These are phyloP conservation scores for Plenodomus biglobosus DNA, from an alignment of 2,329 filamentous ascomycete species.

Conservation along the genomic window DNA sequence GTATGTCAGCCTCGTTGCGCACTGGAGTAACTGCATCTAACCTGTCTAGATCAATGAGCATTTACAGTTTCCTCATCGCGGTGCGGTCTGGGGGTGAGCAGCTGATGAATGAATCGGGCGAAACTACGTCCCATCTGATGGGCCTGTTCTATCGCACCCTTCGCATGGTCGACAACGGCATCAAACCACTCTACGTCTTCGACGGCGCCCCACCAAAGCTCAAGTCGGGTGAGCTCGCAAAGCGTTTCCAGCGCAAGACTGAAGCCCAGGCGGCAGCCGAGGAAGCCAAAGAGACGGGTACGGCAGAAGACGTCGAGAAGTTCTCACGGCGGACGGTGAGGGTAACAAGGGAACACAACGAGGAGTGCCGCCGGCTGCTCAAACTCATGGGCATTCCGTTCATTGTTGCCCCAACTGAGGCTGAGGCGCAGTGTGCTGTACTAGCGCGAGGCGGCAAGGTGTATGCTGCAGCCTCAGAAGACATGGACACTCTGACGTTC, in stretches of 20 bases:
- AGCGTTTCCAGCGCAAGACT: constrained; percentile 91
- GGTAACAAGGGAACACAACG: constrained; percentile 95
- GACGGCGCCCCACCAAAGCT: constrained; percentile 95
- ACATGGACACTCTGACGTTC: constrained; percentile 99
- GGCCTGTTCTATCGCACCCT: constrained; percentile 99
- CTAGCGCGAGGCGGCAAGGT: constrained; percentile 91
- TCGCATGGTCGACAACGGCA: constrained; percentile 97
- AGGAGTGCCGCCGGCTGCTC: constrained; percentile 85
- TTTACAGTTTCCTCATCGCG: constrained; percentile 97
- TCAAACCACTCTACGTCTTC: constrained; percentile 98
- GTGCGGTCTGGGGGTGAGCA: constrained; percentile 96
- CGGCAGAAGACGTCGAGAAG: constrained; percentile 96
- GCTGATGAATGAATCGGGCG: constrained; percentile 89
- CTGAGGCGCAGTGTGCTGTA: constrained; percentile 92
- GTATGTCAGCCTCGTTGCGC: constrained; percentile 32
- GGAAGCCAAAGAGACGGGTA: constrained; percentile 96
- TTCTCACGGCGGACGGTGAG: constrained; percentile 91
- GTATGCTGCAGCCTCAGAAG: constrained; percentile 93
- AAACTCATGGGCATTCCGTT: constrained; percentile 96
- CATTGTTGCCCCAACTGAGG: constrained; percentile 93
- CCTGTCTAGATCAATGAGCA: constrained; percentile 80
- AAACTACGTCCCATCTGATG: constrained; percentile 98
- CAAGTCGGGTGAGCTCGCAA: constrained; percentile 94
- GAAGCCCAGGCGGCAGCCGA: constrained; percentile 88
- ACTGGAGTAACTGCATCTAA: constrained; percentile 10